Evolutionary conservation across 208 protist genomes (phyloP), one percentile per base, ranked within the genome.

Genomic region (Leishmania guyanensis): DNA sequence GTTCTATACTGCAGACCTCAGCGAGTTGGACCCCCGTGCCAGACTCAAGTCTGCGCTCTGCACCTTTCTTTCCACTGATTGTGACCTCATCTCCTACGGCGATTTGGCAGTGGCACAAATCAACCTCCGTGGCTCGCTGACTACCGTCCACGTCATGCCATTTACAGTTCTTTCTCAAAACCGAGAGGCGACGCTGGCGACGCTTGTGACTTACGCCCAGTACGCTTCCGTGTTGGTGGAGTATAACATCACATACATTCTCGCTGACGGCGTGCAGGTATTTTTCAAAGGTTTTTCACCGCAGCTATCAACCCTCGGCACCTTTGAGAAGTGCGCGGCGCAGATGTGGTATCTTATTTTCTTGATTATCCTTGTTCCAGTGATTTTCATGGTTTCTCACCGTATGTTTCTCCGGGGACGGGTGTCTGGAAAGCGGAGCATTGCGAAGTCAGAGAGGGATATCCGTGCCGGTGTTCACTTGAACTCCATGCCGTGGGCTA

Each of bases 331-430:
- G 69, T 97, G 94, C 65, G 58, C 86, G 58, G 72, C 76, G 20
- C 87, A 90, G n/a, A 92, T 91, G 80, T 97, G 94, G 92, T 97
- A 96, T 62, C 82, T 96, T 43, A 92, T 96, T 65, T 97, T 97
- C 43, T 81, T 96, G n/a, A 87, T 97, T 62, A 83, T 96, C 43
- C 75, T 94, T 22, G 70, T 93, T 54, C 92, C 92, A 36, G 75
- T 95, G n/a, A 77, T 92, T 71, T 65, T 94, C 8, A 89, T 95
- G 68, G 20, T 87, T 43, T 88, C 80, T 14, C 88, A 94, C 39
- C 77, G 82, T 10, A 81, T 90, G 48, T 96, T 89, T 81, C 80
- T 86, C 75, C 82, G 77, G 36, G 94, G 94, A n/a, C 64, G 72
- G 14, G 76, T 65, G 6, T 92, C 92, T 26, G 92, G 92, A 5